Conservation (phyloP, 177 flowering plant species). For the Telopea speciosissima region DNA sequence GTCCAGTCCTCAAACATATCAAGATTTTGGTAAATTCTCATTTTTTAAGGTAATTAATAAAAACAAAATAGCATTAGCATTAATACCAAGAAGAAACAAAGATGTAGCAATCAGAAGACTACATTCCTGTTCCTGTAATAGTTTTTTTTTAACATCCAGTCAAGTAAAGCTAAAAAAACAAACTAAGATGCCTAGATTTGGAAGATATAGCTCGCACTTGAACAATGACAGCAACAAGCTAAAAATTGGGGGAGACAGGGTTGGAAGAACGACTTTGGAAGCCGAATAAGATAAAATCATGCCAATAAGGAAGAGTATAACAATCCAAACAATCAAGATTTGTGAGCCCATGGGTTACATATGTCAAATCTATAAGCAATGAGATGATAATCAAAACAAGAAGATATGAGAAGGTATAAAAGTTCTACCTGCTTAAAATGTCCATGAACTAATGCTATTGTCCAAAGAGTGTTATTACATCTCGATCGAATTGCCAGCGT, state of each 20-base stretch:
- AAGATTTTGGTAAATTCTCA: neutral
- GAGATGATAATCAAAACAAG: neutral
- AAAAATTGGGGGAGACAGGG: no score
- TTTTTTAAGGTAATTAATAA: neutral
- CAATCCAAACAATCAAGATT: neutral
- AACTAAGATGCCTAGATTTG: no score
- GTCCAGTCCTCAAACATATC: neutral
- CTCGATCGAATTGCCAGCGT: conserved; percentile 73
- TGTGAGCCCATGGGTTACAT: neutral
- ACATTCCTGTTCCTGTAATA: no score
- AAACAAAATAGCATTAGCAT: neutral
- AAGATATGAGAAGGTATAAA: neutral
- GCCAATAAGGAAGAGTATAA: no score
- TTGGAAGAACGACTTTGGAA: no score
- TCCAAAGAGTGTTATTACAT: conserved; percentile 85
- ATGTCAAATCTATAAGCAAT: neutral
- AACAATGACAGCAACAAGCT: no score
- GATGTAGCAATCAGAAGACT: neutral
- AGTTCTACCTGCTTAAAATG: conserved; percentile 79
- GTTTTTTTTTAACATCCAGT: no score
- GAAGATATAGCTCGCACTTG: no score
- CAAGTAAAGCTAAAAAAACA: no score
- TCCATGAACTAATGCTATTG: conserved; percentile 93
- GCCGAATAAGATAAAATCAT: no score
- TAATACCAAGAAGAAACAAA: neutral